Evolutionary conservation across 495 filamentous ascomycete species (phyloP).

Genomic region (Xylaria nigripes): DNA sequence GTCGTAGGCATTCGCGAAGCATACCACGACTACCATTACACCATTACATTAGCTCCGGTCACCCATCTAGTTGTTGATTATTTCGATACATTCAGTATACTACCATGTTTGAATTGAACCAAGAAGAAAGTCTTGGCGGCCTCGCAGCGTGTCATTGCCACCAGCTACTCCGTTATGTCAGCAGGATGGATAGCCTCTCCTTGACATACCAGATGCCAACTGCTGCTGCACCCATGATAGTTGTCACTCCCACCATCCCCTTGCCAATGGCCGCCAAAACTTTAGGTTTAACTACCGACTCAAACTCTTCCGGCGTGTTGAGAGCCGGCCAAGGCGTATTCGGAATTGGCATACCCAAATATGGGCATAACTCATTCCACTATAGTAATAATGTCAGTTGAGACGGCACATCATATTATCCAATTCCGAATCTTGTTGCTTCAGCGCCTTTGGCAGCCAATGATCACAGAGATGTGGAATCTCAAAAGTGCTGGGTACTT

Average conservation of each 20-base stretch:
- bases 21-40: background rate
- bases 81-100: no score
- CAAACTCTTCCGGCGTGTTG: constrained; percentile 22
- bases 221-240: constrained; percentile 15
- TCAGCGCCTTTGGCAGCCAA: no score
- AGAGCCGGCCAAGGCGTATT: constrained; percentile 20
- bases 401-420: no score
- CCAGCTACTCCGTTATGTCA: background rate
- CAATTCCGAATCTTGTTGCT: background rate
- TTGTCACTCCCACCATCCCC: constrained; percentile 12
- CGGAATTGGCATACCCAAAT: constrained; percentile 21
- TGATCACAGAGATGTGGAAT: background rate
- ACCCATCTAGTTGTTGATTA: no score
- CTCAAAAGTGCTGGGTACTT: background rate
- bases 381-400: background rate
- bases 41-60: background rate
- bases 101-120: background rate
- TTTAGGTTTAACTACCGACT: background rate
- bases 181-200: constrained; percentile 1
- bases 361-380: constrained; percentile 28
- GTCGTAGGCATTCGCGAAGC: background rate
- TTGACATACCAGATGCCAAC: constrained; percentile 16
- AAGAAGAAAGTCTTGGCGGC: background rate
- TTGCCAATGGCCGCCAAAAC: constrained; percentile 10
- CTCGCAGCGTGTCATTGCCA: background rate